Base-by-base conservation (phyloP, 805 yeast genomes). In the Nakazawaea ambrosiae region DNA sequence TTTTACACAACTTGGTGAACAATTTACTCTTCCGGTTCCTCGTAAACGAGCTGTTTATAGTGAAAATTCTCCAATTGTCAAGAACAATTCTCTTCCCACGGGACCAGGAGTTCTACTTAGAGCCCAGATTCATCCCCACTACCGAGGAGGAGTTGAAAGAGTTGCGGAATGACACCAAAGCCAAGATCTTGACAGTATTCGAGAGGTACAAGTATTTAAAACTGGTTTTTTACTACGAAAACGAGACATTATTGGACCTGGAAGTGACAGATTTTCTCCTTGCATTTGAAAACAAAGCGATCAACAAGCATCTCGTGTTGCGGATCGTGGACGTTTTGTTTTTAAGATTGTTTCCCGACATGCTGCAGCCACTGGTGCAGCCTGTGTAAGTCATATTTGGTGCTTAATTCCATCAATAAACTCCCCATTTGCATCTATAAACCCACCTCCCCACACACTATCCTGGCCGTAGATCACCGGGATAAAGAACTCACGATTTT, bases 221-320 rank as follows among this genome's bases (percentile, higher is more conserved):
- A 18, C 20, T 11, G 24, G 18, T 44, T 18, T 18, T 44, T 5
- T 40, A 42, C 27, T 24, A 23, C 9, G 26, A 37, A 14, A 37
- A 47, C 26, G 40, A 39, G 3, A 17, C n/a, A 1, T n/a, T 37
- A 11, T 31, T 48, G 4, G 37, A 39, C 2, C 3, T 18, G 3
- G 45, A 47, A 9, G 22, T 49, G 51, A 41, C 50, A 11, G 26
- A 23, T 4, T 57, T 71, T 26, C 42, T 66, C 23, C 52, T 56
- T 18, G 43, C 56, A 7, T 61, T 66, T 31, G 50, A 55, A 12
- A 54, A 64, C 33, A 60, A 59, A 35, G 45, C 57, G 8, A 54
- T 70, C 31, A 73, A 73, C 49, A 65, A 68, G 45, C 56, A 66
- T 15, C 47, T 74, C 36, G 40, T 68, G 5, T 62, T 65, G 50